These are phyloP conservation scores for Cyclotella cryptica DNA, from an alignment of 108 stramenopile species.

Conservation along the genomic window DNA sequence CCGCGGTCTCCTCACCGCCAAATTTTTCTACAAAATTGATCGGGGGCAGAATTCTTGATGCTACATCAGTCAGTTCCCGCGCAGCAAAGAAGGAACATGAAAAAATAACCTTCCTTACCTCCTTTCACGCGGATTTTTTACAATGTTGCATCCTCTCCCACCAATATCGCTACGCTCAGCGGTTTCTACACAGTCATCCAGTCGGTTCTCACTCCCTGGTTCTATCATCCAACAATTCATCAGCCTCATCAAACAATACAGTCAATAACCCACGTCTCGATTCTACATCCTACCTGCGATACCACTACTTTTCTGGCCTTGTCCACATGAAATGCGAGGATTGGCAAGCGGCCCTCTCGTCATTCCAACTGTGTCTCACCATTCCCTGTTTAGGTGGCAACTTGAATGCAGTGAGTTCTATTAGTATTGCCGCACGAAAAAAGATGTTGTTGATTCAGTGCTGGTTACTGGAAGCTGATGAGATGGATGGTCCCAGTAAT, in stretches of 20 bases:
- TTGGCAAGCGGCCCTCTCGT: slow-evolving; percentile 62
- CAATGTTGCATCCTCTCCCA: slow-evolving; percentile 62
- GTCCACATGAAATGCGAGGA: slow-evolving; percentile 66
- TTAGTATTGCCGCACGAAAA: slow-evolving; percentile 74
- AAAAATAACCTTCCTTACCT: slow-evolving; percentile 15
- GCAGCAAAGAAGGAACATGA: not conserved
- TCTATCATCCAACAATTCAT: not conserved
- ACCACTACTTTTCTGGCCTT: slow-evolving; percentile 71
- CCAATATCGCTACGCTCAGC: slow-evolving; percentile 60
- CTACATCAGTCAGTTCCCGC: not conserved
- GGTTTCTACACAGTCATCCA: slow-evolving; percentile 38
- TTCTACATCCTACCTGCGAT: slow-evolving; percentile 55
- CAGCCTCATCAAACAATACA: not conserved
- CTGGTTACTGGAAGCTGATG: slow-evolving; percentile 39
- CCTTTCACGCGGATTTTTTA: slow-evolving; percentile 60
- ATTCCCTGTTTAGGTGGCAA: slow-evolving; percentile 46
- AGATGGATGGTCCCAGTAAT: slow-evolving; percentile 23
- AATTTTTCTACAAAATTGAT: not conserved
- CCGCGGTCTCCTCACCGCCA: not conserved
- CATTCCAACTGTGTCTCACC: slow-evolving; percentile 70
- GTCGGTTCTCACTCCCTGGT: slow-evolving; percentile 3
- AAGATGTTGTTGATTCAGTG: slow-evolving; percentile 72
- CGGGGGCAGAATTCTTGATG: not conserved
- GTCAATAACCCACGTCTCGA: not conserved
- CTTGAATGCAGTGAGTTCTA: slow-evolving; percentile 33